Percentiles rank a stretch among this genome's conserved stretches.
Evolutionary conservation across 2,329 filamentous ascomycete species (phyloP).

Genomic region (Tolypocladium tropicale): DNA sequence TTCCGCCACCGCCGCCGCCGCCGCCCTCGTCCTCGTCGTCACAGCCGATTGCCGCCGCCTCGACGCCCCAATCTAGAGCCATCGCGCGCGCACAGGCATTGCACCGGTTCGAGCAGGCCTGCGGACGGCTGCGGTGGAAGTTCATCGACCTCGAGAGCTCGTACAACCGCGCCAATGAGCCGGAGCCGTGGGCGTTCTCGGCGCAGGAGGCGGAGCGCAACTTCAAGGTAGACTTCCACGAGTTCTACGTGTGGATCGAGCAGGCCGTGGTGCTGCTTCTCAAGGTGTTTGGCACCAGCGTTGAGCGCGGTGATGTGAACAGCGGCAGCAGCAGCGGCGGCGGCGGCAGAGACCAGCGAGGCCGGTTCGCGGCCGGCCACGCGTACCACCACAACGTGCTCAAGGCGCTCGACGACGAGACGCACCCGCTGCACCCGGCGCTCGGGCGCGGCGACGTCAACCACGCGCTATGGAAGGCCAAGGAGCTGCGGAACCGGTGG

Average conservation of each 20-base stretch:
- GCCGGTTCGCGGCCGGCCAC: conserved; percentile 23
- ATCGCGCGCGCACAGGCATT: conserved; percentile 29
- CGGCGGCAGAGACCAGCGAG: conserved; percentile 9
- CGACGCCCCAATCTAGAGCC: background rate
- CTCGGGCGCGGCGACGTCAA: conserved; percentile 46
- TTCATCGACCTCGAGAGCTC: conserved; percentile 46
- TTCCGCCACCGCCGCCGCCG: conserved; percentile 2
- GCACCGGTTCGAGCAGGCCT: conserved; percentile 48
- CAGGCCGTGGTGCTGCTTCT: conserved; percentile 58
- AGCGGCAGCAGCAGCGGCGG: conserved; percentile 15
- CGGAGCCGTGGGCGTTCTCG: conserved; percentile 21
- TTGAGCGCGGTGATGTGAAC: conserved; percentile 21
- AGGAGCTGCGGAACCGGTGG: conserved; percentile 63
- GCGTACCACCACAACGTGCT: conserved; percentile 63
- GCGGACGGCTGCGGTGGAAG: conserved; percentile 53
- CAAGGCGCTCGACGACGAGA: conserved; percentile 43
- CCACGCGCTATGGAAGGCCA: conserved; percentile 52
- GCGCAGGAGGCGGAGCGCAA: conserved; percentile 47
- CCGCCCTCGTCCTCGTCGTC: background rate
- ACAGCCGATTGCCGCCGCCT: background rate
- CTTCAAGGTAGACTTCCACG: conserved; percentile 71
- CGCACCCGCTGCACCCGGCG: conserved; percentile 44
- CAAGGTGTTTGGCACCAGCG: conserved; percentile 48
- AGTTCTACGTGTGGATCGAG: conserved; percentile 65
- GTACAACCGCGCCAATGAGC: conserved; percentile 39